Evolutionary conservation across 176 grass and related monocot genomes (phyloP).

Genomic region (Oryza punctata): DNA sequence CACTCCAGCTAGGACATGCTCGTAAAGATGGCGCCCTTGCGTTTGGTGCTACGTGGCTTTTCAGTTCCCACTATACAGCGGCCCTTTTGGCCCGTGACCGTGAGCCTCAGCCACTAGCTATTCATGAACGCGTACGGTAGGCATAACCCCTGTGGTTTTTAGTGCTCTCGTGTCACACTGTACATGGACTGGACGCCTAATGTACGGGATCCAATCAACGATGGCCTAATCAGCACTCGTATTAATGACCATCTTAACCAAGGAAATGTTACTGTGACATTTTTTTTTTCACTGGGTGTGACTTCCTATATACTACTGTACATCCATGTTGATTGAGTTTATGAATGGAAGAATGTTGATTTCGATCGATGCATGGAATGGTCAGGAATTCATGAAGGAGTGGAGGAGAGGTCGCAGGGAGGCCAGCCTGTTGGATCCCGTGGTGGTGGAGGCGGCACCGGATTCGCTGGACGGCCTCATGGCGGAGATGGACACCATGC

Average conservation of each 20-base stretch:
- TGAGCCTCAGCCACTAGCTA: background rate
- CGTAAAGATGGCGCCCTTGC: background rate
- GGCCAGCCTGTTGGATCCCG: conserved; percentile 54
- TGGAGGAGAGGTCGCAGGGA: conserved; percentile 56
- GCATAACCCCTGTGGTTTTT: background rate
- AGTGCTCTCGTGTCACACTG: background rate
- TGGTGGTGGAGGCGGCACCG: conserved; percentile 69
- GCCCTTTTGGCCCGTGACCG: conserved; percentile 36
- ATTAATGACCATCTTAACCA: background rate
- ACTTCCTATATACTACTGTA: background rate
- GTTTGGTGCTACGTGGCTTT: conserved; percentile 41
- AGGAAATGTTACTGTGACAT: background rate
- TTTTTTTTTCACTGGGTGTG: too few species aligned
- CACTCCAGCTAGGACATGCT: conserved; percentile 43
- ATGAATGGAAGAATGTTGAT: background rate
- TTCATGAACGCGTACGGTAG: background rate
- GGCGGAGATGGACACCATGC: conserved; percentile 61
- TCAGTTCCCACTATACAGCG: background rate
- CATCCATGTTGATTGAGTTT: background rate
- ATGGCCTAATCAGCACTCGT: background rate
- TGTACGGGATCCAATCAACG: background rate
- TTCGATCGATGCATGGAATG: background rate
- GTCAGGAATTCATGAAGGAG: conserved; percentile 72
- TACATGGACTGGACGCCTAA: background rate
- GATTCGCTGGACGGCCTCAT: conserved; percentile 73